Percentiles rank a stretch among this genome's conserved stretches.
Evolutionary conservation across 148 eudicot genomes (phyloP).

Genomic region (Rhododendron kiyosumense): DNA sequence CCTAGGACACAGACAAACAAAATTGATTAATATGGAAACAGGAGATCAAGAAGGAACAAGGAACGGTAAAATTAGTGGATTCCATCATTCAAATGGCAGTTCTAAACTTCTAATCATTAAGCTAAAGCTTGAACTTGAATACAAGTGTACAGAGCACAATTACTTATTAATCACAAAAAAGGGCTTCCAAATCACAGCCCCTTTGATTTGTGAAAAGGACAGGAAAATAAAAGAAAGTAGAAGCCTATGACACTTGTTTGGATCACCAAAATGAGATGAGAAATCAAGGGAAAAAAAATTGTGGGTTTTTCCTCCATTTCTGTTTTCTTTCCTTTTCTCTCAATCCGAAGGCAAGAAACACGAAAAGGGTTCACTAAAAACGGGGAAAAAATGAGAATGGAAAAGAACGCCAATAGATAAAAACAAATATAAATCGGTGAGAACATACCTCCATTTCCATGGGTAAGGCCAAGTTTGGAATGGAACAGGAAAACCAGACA

Average conservation of each 20-base stretch:
- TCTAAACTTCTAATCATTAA: background rate
- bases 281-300: background rate
- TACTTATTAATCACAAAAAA: background rate
- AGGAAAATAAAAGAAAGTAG: background rate
- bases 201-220: background rate
- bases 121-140: background rate
- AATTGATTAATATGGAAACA: background rate
- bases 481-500: constrained; percentile 52
- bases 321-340: background rate
- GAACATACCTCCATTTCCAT: constrained; percentile 42
- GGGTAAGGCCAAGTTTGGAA: constrained; percentile 53
- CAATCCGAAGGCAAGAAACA: background rate
- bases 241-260: background rate
- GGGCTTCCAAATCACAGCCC: background rate
- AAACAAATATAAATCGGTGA: background rate
- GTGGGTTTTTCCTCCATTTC: background rate
- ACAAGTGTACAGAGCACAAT: background rate
- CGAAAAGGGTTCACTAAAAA: constrained; percentile 1
- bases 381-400: background rate
- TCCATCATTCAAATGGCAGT: background rate
- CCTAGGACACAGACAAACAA: background rate
- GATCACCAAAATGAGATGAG: background rate
- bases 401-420: background rate
- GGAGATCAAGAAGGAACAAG: constrained; percentile 4
- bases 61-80: background rate